These are phyloP conservation scores for Rhizomucor miehei DNA, from an alignment of 371 early-diverging fungal genomes.

Conservation along the genomic window DNA sequence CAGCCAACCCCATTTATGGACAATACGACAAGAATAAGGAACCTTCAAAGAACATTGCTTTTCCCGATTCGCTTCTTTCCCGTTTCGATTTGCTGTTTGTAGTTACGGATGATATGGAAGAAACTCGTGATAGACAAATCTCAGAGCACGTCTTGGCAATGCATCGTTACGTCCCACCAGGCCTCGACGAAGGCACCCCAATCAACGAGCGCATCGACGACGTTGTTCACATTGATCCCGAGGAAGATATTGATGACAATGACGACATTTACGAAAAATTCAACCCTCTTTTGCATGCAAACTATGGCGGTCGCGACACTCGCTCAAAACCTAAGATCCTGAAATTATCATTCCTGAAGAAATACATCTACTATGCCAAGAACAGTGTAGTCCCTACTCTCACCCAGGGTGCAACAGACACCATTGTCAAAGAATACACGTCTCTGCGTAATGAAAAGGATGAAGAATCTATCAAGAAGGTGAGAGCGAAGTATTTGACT, in stretches of 20 bases:
- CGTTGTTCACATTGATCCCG: constrained; percentile 47
- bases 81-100: constrained; percentile 99
- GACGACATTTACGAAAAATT: constrained; percentile 77
- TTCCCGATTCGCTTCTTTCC: constrained; percentile 96
- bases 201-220: constrained; percentile 62
- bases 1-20: constrained; percentile 99
- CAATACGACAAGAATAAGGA: constrained; percentile 77
- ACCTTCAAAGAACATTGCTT: constrained; percentile 96
- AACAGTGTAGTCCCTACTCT: constrained; percentile 69
- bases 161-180: constrained; percentile 89
- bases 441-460: constrained; percentile 68
- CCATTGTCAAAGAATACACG: constrained; percentile 78
- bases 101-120: constrained; percentile 89
- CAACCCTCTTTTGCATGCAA: constrained; percentile 65
- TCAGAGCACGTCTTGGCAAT: constrained; percentile 90
- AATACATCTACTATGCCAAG: constrained; percentile 86
- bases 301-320: constrained; percentile 27
- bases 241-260: constrained; percentile 49
- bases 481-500: constrained; percentile 3
- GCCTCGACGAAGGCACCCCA: constrained; percentile 83
- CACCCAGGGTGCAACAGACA: constrained; percentile 71
- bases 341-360: constrained; percentile 75
- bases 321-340: constrained; percentile 54
- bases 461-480: constrained; percentile 57
- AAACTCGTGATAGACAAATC: constrained; percentile 82